phyloP scores from a whole-genome alignment of 257 asterid species.

The Avicennia marina region DNA sequence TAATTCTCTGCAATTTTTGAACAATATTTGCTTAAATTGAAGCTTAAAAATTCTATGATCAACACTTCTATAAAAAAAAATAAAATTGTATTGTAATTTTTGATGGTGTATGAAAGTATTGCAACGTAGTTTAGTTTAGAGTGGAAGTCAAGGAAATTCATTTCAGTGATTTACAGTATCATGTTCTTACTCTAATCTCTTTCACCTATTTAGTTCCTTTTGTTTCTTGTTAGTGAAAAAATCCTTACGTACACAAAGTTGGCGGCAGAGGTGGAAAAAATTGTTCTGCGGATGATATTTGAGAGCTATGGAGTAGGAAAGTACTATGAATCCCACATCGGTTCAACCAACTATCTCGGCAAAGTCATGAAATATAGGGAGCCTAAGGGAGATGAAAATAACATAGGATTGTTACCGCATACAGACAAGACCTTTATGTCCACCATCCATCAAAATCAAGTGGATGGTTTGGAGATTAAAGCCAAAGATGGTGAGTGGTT shows the following conservation, averaged over 20 bases:
- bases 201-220: too few relatives aligned
- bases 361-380: conserved; percentile 32
- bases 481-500: conserved; percentile 35
- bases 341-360: conserved; percentile 30
- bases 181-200: too few relatives aligned
- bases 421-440: conserved; percentile 46
- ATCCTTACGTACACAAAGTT: conserved; percentile 24
- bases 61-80: too few relatives aligned
- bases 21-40: too few relatives aligned
- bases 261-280: conserved; percentile 32
- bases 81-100: too few relatives aligned
- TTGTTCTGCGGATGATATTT: conserved; percentile 42
- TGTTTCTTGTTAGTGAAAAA: conserved; percentile 22
- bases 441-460: conserved; percentile 33
- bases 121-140: too few relatives aligned
- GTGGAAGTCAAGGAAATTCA: too few relatives aligned
- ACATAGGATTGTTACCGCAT: conserved; percentile 38
- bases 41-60: too few relatives aligned
- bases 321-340: conserved; percentile 18
- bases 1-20: too few relatives aligned
- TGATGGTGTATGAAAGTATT: too few relatives aligned
- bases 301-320: conserved; percentile 24
- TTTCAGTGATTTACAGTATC: too few relatives aligned
- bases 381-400: conserved; percentile 16
- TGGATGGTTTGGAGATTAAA: conserved; percentile 30